These are phyloP conservation scores for Casuarina glauca DNA, from an alignment of 306 rosid genomes.

Conservation along the genomic window DNA sequence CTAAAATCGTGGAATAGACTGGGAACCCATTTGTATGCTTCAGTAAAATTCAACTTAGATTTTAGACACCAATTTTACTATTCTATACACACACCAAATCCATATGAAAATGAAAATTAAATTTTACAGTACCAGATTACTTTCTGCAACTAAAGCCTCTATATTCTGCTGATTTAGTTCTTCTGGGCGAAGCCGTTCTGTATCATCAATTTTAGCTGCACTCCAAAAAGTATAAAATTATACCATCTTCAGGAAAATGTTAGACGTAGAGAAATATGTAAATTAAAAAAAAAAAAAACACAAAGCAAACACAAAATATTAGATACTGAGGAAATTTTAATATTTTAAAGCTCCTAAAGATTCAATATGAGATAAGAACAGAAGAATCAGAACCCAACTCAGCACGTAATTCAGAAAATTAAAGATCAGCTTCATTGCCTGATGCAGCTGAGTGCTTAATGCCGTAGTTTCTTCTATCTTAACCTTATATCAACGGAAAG, in stretches of 20 bases:
- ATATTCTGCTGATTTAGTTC: constrained; percentile 96
- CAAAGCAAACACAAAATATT: not conserved
- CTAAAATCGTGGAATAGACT: not conserved
- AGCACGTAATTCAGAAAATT: not conserved
- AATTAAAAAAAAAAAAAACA: not conserved
- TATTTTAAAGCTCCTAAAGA: not conserved
- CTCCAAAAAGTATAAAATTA: constrained; percentile 12
- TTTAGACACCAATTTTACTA: not conserved
- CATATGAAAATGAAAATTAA: constrained; percentile 16
- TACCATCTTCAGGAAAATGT: not conserved
- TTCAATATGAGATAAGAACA: not conserved
- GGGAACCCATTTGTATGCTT: not conserved
- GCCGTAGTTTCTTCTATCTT: not conserved
- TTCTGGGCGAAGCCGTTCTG: constrained; percentile 92
- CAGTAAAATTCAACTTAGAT: not conserved
- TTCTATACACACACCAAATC: not conserved
- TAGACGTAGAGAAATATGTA: not conserved
- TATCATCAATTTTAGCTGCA: constrained; percentile 75
- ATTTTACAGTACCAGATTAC: constrained; percentile 67
- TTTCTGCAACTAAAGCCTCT: constrained; percentile 97
- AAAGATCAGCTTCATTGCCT: not conserved
- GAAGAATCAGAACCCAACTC: not conserved
- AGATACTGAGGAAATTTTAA: not conserved
- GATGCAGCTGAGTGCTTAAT: not conserved
- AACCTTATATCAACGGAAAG: not conserved